Evolutionary conservation across 768 basidiomycete genomes (phyloP).

Genomic region (Podaxis rugospora): DNA sequence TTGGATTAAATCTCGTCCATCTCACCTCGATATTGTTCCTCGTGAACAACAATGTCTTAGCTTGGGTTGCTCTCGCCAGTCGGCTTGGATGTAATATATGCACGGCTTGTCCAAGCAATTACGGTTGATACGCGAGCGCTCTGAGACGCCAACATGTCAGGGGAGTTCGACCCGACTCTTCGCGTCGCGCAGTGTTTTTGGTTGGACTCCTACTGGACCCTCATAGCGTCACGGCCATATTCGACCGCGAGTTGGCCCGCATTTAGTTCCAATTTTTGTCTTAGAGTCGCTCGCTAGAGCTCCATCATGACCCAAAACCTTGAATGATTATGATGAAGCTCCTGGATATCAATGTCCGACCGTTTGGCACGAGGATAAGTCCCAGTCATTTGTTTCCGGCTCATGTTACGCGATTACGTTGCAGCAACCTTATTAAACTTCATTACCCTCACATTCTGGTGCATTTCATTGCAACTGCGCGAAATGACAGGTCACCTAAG

Average conservation of each 20-base stretch:
- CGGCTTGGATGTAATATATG: too few species aligned
- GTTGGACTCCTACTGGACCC: too few species aligned
- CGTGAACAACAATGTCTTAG: too few species aligned
- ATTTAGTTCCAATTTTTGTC: too few species aligned
- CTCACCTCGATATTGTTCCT: neutral
- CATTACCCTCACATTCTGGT: neutral
- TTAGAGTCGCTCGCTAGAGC: neutral
- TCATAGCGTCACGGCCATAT: too few species aligned
- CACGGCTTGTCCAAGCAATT: too few species aligned
- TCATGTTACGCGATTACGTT: neutral
- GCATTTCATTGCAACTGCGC: neutral
- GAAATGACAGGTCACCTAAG: neutral
- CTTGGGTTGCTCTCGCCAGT: too few species aligned
- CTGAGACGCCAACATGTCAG: too few species aligned
- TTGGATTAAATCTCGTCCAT: neutral
- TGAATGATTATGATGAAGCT: neutral
- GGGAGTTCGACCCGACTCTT: too few species aligned
- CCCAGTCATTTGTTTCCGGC: neutral
- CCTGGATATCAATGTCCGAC: neutral
- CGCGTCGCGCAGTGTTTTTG: too few species aligned
- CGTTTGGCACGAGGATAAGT: neutral
- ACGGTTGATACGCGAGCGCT: too few species aligned
- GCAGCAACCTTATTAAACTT: neutral
- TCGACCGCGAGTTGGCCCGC: too few species aligned
- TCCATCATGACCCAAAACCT: neutral